Evolutionary conservation across 306 rosid species (phyloP).

Genomic region (Benincasa hispida): DNA sequence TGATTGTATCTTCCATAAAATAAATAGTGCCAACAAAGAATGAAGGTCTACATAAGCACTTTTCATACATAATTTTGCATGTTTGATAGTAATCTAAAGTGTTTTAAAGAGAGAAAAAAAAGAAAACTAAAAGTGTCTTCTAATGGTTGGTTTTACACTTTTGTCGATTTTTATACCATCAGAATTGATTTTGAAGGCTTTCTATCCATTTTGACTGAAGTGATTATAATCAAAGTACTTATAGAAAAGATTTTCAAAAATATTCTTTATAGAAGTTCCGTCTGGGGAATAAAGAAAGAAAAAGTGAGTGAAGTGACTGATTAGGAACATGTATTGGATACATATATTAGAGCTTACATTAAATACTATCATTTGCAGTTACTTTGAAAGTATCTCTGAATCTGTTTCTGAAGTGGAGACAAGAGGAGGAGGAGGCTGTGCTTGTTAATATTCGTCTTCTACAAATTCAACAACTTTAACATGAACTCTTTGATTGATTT

Average conservation of each 20-base stretch:
- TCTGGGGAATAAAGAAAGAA: too few relatives aligned
- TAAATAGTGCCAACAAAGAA: neutral
- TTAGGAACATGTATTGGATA: neutral
- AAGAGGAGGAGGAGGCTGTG: conserved; percentile 37
- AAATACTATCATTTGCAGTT: conserved; percentile 30
- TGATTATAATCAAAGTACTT: too few relatives aligned
- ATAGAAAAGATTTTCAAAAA: too few relatives aligned
- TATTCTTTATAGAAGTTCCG: too few relatives aligned
- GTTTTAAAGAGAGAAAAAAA: too few relatives aligned
- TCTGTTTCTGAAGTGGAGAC: conserved; percentile 56
- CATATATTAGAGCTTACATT: neutral
- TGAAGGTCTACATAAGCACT: neutral
- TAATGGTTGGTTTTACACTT: too few relatives aligned
- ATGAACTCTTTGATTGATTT: neutral
- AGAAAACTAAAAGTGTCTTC: too few relatives aligned
- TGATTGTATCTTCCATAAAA: neutral
- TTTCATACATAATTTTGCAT: neutral
- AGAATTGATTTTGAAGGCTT: too few relatives aligned
- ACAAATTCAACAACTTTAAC: conserved; percentile 2
- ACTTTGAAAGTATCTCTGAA: conserved; percentile 65
- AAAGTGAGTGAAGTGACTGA: neutral
- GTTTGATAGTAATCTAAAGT: too few relatives aligned
- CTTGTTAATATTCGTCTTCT: conserved; percentile 31
- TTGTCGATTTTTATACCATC: too few relatives aligned
- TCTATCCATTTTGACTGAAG: too few relatives aligned